phyloP scores from a whole-genome alignment of 768 basidiomycete genomes.

The Panus rudis region DNA sequence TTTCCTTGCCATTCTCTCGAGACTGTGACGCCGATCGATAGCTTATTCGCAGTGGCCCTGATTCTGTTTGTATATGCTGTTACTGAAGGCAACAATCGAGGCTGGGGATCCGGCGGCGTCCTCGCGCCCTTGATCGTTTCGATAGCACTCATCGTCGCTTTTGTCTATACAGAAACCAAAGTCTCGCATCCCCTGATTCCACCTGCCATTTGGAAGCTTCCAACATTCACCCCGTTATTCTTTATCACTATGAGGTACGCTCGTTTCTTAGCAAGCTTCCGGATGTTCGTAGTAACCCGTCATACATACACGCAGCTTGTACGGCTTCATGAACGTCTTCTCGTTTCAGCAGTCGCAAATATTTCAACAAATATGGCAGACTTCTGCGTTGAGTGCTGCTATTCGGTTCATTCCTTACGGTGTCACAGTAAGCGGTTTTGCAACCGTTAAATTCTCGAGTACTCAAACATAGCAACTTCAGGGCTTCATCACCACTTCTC shows the following conservation, averaged over 20 bases:
- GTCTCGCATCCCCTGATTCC: not conserved
- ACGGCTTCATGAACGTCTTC: too few relatives aligned
- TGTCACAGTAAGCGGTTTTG: too few relatives aligned
- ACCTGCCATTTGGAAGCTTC: not conserved
- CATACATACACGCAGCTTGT: too few relatives aligned
- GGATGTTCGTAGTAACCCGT: too few relatives aligned
- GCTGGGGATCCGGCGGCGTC: not conserved
- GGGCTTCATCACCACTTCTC: not conserved
- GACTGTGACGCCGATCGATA: too few relatives aligned
- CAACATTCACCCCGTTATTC: not conserved
- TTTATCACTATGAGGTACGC: not conserved
- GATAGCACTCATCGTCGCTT: not conserved
- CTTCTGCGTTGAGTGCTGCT: not conserved
- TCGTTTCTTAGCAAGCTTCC: too few relatives aligned
- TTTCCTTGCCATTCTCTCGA: too few relatives aligned
- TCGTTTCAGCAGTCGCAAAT: too few relatives aligned
- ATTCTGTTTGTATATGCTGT: not conserved
- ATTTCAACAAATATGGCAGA: not conserved
- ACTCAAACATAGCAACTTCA: too few relatives aligned
- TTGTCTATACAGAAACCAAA: not conserved
- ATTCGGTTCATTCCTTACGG: not conserved
- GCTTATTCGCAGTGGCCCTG: too few relatives aligned
- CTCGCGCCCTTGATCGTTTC: not conserved
- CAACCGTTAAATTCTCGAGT: too few relatives aligned
- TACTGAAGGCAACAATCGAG: not conserved